Conservation (phyloP, 140 eudicot genomes). For the Stevia rebaudiana region DNA sequence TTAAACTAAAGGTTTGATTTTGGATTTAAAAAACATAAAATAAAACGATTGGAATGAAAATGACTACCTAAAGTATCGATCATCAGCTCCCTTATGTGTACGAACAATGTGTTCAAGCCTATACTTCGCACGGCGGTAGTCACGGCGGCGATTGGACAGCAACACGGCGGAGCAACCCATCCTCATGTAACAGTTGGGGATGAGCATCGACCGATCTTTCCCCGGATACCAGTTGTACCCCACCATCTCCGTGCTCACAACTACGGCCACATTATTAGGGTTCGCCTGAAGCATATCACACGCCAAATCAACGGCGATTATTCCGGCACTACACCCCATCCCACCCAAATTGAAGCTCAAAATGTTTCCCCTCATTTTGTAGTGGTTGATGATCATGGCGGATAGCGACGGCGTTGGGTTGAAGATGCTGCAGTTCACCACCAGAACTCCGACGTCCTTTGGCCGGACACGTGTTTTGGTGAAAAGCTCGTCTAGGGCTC, state of each 20-base stretch:
- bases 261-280: constrained; percentile 79
- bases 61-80: constrained; percentile 69
- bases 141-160: constrained; percentile 77
- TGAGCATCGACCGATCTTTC: constrained; percentile 68
- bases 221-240: constrained; percentile 94
- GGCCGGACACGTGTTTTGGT: constrained; percentile 62
- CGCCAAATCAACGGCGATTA: constrained; percentile 77
- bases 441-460: constrained; percentile 77
- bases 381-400: constrained; percentile 91
- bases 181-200: constrained; percentile 80
- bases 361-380: constrained; percentile 85
- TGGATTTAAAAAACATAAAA: not conserved
- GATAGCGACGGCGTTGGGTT: constrained; percentile 95
- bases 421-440: constrained; percentile 90
- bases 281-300: constrained; percentile 90
- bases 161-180: constrained; percentile 94
- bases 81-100: constrained; percentile 89
- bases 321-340: constrained; percentile 96
- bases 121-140: constrained; percentile 73
- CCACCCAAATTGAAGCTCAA: constrained; percentile 89
- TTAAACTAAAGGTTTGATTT: no score
- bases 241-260: constrained; percentile 90
- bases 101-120: constrained; percentile 82
- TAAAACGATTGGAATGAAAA: not conserved
- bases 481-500: constrained; percentile 90